These are phyloP conservation scores for Lippia alba DNA, from an alignment of 305 asterid species.

Conservation along the genomic window DNA sequence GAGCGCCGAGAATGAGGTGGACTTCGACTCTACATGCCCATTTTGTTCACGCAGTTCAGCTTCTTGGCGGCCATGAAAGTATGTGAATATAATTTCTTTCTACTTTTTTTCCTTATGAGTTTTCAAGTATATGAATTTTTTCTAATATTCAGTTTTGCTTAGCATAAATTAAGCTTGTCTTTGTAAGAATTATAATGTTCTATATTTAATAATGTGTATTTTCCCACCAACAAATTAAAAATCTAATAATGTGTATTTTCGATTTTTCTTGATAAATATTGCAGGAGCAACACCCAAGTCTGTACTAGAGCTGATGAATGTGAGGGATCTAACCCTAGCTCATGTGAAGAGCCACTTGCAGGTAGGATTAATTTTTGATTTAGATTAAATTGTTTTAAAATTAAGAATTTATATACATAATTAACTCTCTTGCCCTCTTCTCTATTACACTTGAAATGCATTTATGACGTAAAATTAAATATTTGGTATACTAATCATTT, in stretches of 20 bases:
- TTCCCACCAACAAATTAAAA: too few relatives aligned
- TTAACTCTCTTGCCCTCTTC: too few relatives aligned
- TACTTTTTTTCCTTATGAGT: neutral
- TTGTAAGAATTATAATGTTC: too few relatives aligned
- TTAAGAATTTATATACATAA: too few relatives aligned
- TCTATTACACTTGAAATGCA: too few relatives aligned
- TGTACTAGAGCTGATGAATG: slow-evolving; percentile 85
- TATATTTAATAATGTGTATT: too few relatives aligned
- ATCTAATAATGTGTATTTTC: too few relatives aligned
- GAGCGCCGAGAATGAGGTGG: slow-evolving; percentile 93
- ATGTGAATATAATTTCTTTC: slow-evolving; percentile 14
- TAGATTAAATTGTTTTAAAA: too few relatives aligned
- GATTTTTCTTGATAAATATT: neutral
- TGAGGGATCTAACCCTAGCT: slow-evolving; percentile 90
- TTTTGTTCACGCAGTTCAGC: slow-evolving; percentile 82
- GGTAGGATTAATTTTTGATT: slow-evolving; percentile 41
- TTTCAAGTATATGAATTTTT: too few relatives aligned
- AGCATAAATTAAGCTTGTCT: neutral
- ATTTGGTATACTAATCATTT: too few relatives aligned
- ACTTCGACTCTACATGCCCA: slow-evolving; percentile 86
- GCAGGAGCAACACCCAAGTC: slow-evolving; percentile 94
- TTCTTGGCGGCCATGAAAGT: slow-evolving; percentile 89
- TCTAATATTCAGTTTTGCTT: neutral
- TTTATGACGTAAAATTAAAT: too few relatives aligned
- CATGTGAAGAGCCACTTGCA: slow-evolving; percentile 94